Conservation (phyloP, 225 moss, liverwort and hornwort genomes). For the Neckera pumila region DNA sequence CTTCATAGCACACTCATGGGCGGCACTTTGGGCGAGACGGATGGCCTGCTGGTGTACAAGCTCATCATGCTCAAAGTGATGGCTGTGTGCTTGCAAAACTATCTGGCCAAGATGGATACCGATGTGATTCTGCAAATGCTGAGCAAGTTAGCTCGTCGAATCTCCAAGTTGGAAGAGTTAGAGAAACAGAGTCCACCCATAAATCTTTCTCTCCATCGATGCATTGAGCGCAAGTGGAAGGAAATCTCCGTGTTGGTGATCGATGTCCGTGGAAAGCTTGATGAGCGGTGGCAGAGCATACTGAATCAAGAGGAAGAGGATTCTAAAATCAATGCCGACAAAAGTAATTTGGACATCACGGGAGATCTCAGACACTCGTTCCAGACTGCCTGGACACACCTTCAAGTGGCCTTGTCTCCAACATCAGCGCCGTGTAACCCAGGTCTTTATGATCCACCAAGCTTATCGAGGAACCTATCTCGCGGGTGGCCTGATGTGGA, state of each 20-base stretch:
- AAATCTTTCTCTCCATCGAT: background rate
- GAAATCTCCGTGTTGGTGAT: background rate
- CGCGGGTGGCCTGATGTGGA: background rate
- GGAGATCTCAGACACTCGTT: background rate
- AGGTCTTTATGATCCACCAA: background rate
- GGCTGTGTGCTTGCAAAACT: background rate
- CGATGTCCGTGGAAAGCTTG: background rate
- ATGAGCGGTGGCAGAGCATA: background rate
- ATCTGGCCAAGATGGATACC: background rate
- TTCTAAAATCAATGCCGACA: background rate
- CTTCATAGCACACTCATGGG: too few relatives aligned
- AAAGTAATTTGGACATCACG: background rate
- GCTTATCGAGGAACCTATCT: background rate
- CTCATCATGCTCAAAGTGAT: too few relatives aligned
- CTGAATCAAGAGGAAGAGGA: background rate
- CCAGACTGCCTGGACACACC: background rate
- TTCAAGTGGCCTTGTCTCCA: background rate
- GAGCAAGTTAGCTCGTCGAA: constrained; percentile 9
- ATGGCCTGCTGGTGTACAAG: too few relatives aligned
- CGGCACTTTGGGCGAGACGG: too few relatives aligned
- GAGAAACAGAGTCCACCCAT: background rate
- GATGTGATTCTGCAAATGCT: constrained; percentile 9
- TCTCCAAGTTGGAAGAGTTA: background rate
- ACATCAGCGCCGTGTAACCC: too few relatives aligned
- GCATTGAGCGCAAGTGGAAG: background rate